Evolutionary conservation across 73 alveolate genomes (phyloP).

Genomic region (Tetrahymena malaccensis): DNA sequence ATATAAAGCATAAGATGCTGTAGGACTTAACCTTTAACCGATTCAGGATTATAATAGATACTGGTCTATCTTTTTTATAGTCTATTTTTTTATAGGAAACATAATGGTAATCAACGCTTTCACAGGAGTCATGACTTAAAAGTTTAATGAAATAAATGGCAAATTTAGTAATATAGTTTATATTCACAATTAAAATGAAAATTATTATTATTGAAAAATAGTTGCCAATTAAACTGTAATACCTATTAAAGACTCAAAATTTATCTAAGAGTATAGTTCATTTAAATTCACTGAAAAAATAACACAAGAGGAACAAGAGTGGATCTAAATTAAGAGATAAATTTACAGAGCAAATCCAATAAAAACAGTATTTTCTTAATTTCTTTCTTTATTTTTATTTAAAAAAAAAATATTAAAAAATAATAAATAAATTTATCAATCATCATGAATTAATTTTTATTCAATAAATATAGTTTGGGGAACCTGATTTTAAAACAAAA

Average conservation of each 20-base stretch:
- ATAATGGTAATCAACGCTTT: slow-evolving; percentile 7
- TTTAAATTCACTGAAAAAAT: background rate
- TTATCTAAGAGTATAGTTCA: background rate
- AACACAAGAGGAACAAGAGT: background rate
- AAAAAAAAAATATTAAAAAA: too few species aligned
- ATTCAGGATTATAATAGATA: background rate
- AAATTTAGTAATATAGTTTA: slow-evolving; percentile 1
- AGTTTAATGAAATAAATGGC: slow-evolving; percentile 18
- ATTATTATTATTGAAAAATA: background rate
- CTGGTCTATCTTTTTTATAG: slow-evolving; percentile 3
- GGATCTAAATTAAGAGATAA: slow-evolving; percentile 16
- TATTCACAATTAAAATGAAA: background rate
- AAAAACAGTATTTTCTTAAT: background rate
- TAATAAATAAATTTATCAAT: too few species aligned
- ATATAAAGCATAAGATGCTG: slow-evolving; percentile 8
- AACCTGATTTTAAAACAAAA: background rate
- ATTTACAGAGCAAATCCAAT: slow-evolving; percentile 4
- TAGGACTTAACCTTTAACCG: slow-evolving; percentile 4
- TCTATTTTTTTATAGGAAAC: slow-evolving; percentile 22
- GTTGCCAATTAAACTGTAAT: background rate
- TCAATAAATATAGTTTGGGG: slow-evolving; percentile 7
- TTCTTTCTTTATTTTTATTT: too few species aligned
- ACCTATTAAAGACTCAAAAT: background rate
- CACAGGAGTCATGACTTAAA: slow-evolving; percentile 17
- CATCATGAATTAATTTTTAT: background rate